Conservation (phyloP, 805 yeast species). For the Candida stauntonica region DNA sequence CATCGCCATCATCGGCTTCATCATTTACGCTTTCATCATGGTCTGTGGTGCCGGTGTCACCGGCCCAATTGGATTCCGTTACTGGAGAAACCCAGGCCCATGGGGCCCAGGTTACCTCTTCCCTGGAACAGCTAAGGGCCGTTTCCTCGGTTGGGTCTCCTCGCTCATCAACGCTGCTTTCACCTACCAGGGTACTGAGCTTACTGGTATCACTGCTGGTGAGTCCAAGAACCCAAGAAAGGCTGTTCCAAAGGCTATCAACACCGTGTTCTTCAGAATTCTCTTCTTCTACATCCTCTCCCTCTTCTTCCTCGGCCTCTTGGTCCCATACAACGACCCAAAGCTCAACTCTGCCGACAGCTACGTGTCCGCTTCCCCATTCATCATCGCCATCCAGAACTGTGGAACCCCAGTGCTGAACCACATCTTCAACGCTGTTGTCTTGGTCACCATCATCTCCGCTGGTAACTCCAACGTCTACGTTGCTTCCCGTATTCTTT, state of each 20-base stretch:
- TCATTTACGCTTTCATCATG: slow-evolving; percentile 62
- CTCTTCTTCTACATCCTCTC: slow-evolving; percentile 61
- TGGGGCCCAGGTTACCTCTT: slow-evolving; percentile 65
- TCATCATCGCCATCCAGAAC: slow-evolving; percentile 64
- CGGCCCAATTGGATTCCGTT: slow-evolving; percentile 74
- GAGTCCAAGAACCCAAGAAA: slow-evolving; percentile 69
- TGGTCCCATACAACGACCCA: slow-evolving; percentile 67
- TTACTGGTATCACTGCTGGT: slow-evolving; percentile 72
- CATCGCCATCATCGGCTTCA: slow-evolving; percentile 65
- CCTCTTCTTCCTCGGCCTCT: slow-evolving; percentile 62
- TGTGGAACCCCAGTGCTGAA: slow-evolving; percentile 66
- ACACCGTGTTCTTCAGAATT: slow-evolving; percentile 63
- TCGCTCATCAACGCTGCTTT: slow-evolving; percentile 73
- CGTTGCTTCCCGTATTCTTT: slow-evolving; percentile 65
- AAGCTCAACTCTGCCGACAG: slow-evolving; percentile 34
- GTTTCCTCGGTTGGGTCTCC: slow-evolving; percentile 66
- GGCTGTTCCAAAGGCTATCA: slow-evolving; percentile 68
- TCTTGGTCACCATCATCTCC: slow-evolving; percentile 62
- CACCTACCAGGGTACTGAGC: slow-evolving; percentile 77
- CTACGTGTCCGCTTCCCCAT: slow-evolving; percentile 60
- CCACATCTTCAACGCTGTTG: slow-evolving; percentile 67
- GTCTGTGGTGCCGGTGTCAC: slow-evolving; percentile 69
- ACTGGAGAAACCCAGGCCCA: slow-evolving; percentile 78
- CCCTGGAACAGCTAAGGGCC: slow-evolving; percentile 43
- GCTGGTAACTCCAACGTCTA: slow-evolving; percentile 77